Conservation (phyloP, 2,329 filamentous ascomycete species). For the Chrysoporthe austroafricana region DNA sequence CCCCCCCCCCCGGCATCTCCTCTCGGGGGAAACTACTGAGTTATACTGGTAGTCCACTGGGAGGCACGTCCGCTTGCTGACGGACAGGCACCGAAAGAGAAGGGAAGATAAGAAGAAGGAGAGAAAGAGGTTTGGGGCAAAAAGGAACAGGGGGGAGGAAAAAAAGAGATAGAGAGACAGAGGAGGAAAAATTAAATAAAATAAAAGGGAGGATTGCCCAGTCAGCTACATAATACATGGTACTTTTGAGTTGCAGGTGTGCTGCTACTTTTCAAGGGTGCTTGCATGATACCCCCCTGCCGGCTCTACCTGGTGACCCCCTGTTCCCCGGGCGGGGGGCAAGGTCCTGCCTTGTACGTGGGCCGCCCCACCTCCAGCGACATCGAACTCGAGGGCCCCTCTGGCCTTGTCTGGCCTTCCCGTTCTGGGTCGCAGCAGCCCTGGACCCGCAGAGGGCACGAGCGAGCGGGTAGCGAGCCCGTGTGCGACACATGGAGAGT, state of each 20-base stretch:
- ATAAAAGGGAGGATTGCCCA: neutral
- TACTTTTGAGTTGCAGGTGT: neutral
- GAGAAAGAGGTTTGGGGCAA: neutral
- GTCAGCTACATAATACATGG: neutral
- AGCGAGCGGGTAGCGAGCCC: conserved; percentile 16
- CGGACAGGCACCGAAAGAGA: neutral
- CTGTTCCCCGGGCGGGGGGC: conserved; percentile 5
- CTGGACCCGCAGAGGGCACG: conserved; percentile 11
- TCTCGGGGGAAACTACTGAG: too few species aligned
- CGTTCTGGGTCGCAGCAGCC: conserved; percentile 7
- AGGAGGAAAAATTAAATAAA: neutral
- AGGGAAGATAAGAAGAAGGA: neutral
- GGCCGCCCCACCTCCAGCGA: neutral
- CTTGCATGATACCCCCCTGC: conserved; percentile 10
- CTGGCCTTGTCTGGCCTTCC: neutral
- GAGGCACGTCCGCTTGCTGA: neutral
- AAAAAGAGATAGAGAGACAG: neutral
- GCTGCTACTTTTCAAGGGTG: neutral
- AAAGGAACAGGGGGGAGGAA: neutral
- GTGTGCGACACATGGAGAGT: conserved; percentile 16
- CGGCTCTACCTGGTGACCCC: conserved; percentile 15
- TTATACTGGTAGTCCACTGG: neutral
- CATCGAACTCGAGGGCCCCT: neutral
- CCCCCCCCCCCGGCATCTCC: too few species aligned
- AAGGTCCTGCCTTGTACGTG: conserved; percentile 5